Evolutionary conservation across 176 grass and related monocot species (phyloP).

Genomic region (Elaeis guineensis): DNA sequence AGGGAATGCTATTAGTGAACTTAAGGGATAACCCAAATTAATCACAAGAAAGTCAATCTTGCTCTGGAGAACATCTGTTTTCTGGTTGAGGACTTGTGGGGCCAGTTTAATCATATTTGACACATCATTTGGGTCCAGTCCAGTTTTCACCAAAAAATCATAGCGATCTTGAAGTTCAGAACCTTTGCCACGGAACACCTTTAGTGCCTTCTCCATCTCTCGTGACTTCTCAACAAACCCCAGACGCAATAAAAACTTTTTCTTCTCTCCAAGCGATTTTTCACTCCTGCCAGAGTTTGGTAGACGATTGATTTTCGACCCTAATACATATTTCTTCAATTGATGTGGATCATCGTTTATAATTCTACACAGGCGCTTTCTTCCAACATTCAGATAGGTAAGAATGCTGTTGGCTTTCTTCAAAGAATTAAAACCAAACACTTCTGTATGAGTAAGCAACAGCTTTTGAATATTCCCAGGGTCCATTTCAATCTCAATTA

Average conservation of each 20-base stretch:
- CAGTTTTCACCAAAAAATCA: constrained; percentile 41
- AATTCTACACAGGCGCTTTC: constrained; percentile 34
- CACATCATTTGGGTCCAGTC: constrained; percentile 39
- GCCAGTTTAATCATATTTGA: constrained; percentile 35
- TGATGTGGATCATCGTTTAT: constrained; percentile 39
- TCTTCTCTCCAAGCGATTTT: constrained; percentile 27
- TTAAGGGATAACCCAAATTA: constrained; percentile 37
- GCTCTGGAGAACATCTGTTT: constrained; percentile 31
- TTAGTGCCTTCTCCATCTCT: constrained; percentile 45
- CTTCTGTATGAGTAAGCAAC: constrained; percentile 30
- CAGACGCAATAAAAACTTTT: constrained; percentile 37
- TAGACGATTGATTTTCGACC: constrained; percentile 32
- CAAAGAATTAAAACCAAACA: constrained; percentile 34
- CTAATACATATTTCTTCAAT: constrained; percentile 38
- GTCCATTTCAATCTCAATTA: constrained; percentile 24
- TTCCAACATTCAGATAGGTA: constrained; percentile 30
- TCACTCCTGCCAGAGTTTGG: constrained; percentile 20
- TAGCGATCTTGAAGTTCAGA: constrained; percentile 46
- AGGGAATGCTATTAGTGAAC: constrained; percentile 34
- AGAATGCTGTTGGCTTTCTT: constrained; percentile 40
- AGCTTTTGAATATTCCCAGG: constrained; percentile 37
- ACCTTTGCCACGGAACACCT: constrained; percentile 50
- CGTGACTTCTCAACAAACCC: constrained; percentile 46
- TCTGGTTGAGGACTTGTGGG: constrained; percentile 54
- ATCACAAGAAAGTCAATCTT: constrained; percentile 53